Evolutionary conservation across 129 eudicot genomes (phyloP).

Genomic region (Artemisia tridentata): DNA sequence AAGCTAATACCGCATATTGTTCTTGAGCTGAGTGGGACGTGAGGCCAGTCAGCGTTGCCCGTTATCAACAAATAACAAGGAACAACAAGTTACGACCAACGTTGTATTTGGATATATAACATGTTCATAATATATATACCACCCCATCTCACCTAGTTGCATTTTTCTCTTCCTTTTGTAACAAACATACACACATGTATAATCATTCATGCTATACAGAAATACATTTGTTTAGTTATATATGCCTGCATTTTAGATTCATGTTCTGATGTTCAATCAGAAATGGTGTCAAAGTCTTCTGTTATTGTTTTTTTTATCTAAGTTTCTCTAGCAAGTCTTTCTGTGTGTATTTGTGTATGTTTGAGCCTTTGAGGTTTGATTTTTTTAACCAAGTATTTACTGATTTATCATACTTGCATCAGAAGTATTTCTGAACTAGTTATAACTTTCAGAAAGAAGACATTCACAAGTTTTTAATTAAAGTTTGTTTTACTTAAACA

Average conservation of each 20-base stretch:
- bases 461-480: not conserved
- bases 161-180: not conserved
- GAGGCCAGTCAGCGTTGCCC: too few relatives aligned
- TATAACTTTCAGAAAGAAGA: not conserved
- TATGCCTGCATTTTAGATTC: not conserved
- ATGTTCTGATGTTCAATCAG: constrained; percentile 1
- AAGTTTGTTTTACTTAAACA: not conserved
- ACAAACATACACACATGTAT: not conserved
- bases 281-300: not conserved
- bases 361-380: not conserved
- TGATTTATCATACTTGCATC: too few relatives aligned
- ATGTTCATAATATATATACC: not conserved
- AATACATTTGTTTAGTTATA: not conserved
- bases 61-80: too few relatives aligned
- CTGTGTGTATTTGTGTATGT: not conserved
- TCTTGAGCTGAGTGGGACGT: too few relatives aligned
- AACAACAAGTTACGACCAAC: not conserved
- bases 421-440: not conserved
- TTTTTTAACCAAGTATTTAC: too few relatives aligned
- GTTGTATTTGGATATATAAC: not conserved
- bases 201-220: not conserved
- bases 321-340: not conserved
- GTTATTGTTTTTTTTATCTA: not conserved
- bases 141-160: not conserved
- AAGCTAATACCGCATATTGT: too few relatives aligned